A percentile compares a stretch with the other conserved stretches of the same genome.
Evolutionary conservation across 2,329 filamentous ascomycete genomes (phyloP).

Genomic region (Epichloe coenophiala): DNA sequence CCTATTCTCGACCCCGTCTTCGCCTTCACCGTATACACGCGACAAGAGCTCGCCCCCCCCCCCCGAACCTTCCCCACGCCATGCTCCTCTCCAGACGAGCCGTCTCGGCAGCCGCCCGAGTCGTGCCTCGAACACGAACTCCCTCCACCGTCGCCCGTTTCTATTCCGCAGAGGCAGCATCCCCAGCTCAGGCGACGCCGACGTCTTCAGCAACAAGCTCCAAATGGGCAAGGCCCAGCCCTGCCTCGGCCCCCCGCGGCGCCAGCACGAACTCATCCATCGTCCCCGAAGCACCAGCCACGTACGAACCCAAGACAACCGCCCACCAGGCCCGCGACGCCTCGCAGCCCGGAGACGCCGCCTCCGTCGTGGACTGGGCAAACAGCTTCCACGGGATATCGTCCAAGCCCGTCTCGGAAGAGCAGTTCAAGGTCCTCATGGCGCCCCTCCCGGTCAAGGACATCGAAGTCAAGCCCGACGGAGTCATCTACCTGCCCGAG

Average conservation of each 20-base stretch:
- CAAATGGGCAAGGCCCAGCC: constrained; percentile 2
- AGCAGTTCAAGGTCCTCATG: constrained; percentile 56
- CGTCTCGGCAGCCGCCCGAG: constrained; percentile 11
- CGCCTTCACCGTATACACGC: not conserved
- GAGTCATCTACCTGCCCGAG: constrained; percentile 90
- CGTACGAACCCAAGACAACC: constrained; percentile 9
- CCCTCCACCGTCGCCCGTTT: constrained; percentile 10
- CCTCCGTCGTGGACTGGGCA: constrained; percentile 54
- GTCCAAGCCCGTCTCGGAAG: constrained; percentile 53
- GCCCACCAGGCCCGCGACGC: constrained; percentile 5
- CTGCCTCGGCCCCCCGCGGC: not conserved
- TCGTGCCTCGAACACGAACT: constrained; percentile 6
- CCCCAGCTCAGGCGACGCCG: not conserved
- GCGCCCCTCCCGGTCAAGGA: constrained; percentile 56
- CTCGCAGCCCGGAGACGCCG: not conserved
- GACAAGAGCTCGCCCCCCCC: too few relatives aligned
- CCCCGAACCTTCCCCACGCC: not conserved
- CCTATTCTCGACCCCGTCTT: not conserved
- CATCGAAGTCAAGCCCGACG: constrained; percentile 95
- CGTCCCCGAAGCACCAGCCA: not conserved
- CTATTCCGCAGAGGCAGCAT: constrained; percentile 12
- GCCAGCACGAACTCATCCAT: not conserved
- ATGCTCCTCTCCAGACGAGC: constrained; percentile 17
- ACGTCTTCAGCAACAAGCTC: not conserved
- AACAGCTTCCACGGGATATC: constrained; percentile 72